Evolutionary conservation across 1,139 yeast species (phyloP), one percentile per base, ranked within the genome.

Genomic region (Hyphopichia wangnamkhiaoensis): DNA sequence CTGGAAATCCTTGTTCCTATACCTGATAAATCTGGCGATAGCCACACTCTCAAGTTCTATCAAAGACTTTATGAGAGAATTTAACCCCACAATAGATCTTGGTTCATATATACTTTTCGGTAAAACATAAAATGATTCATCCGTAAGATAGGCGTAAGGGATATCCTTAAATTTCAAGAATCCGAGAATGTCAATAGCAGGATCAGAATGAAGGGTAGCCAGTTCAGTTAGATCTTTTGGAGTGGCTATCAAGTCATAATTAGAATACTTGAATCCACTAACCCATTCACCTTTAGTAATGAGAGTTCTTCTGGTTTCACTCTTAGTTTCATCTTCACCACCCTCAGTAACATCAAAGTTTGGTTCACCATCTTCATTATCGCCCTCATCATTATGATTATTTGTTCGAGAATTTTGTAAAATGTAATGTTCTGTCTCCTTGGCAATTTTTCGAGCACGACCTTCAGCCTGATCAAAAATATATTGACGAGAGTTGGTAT

Each of bases 191-290:
- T 84, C 89, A 19, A 88, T 54, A 0, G 83, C 80, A 0, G 80
- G 68, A 3, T 46, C 40, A 0, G 80, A 68, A 3, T 63, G 56
- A 21, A 80, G 68, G n/a, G 58, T 59, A 14, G 79, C 56, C 1
- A 68, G 61, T 16, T 67, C 65, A 19, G 70, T 68, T 25, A 83
- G 61, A 2, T 72, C 71, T 0, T 68, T 60, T 10, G 78, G 57
- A 7, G 63, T 39, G 1, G 62, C 56, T n/a, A 67, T 53, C 26
- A 71, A 52, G 46, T 71, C 76, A 37, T 58, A 52, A n/a, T 79
- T 67, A 5, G 95, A 93, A 52, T 82, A 88, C 46, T 78, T 73
- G 57, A 79, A 88, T 0, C 88, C 95, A 23, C 68, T 69, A 5
- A 54, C 55, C 39, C 61, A 53, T n/a, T 61, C 61, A 7, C 49